phyloP scores from a whole-genome alignment of 768 basidiomycete species.

The Neoboletus brunneissimus region DNA sequence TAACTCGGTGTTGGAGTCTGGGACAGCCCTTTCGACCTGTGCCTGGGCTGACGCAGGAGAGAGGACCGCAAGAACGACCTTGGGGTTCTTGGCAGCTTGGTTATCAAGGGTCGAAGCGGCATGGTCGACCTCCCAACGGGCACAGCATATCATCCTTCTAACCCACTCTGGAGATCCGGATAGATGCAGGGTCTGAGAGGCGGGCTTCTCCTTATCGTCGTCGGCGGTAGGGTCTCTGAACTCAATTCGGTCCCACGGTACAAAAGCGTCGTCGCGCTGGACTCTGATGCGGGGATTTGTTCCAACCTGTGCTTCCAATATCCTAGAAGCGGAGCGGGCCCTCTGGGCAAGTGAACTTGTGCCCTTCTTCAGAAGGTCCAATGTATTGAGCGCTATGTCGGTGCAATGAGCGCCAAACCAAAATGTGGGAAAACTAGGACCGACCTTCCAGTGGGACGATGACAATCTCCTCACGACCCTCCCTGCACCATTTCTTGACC shows the following conservation, averaged over 20 bases:
- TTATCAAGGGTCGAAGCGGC: slow-evolving; percentile 35
- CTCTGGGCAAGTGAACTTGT: slow-evolving; percentile 72
- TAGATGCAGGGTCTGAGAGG: slow-evolving; percentile 23
- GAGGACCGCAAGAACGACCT: slow-evolving; percentile 62
- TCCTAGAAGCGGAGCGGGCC: slow-evolving; percentile 83
- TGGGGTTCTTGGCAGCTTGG: slow-evolving; percentile 30
- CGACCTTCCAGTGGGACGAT: slow-evolving; percentile 88
- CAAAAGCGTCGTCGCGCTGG: slow-evolving; percentile 79
- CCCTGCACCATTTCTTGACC: slow-evolving; percentile 79
- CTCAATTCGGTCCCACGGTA: slow-evolving; percentile 72
- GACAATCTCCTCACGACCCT: slow-evolving; percentile 72
- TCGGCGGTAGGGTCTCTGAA: slow-evolving; percentile 41
- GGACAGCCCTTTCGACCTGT: slow-evolving; percentile 23
- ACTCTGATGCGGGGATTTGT: slow-evolving; percentile 78
- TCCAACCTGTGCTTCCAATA: slow-evolving; percentile 85
- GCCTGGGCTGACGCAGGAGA: slow-evolving; percentile 31
- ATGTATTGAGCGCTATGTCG: slow-evolving; percentile 74
- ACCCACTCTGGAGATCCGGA: slow-evolving; percentile 76
- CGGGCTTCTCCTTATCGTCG: slow-evolving; percentile 25
- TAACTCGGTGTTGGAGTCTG: slow-evolving; percentile 24
- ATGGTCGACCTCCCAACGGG: slow-evolving; percentile 68
- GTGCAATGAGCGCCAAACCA: slow-evolving; percentile 7
- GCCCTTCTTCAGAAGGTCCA: slow-evolving; percentile 92
- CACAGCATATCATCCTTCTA: slow-evolving; percentile 79
- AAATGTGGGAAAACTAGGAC: slow-evolving; percentile 17